Evolutionary conservation across 164 flowering plant genomes (phyloP), one percentile per base, ranked within the genome.

Genomic region (Protea cynaroides): DNA sequence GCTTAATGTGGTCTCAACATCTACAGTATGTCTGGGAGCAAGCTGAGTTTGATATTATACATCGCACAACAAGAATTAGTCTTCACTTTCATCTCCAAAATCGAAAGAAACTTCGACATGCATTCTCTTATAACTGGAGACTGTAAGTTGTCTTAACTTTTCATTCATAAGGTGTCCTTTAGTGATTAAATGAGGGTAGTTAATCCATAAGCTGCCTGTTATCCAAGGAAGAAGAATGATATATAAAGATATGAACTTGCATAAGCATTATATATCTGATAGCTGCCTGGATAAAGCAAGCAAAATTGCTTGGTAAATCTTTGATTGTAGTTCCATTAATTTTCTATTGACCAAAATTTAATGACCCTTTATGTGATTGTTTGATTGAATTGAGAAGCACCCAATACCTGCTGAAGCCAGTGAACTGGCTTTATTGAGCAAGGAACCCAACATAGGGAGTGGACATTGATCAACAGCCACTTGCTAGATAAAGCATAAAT

Each of bases 11-110:
- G 0, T 59, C 1, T 59, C 44, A 19, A 23, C 22, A 46, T 21
- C 43, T 21, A 65, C 88, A 94, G 97, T 91, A 94, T 71, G 62
- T 71, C 2, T 94, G 98, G 98, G 96, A 94, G 90, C 98, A 94
- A 83, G 90, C 78, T 62, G 95, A 86, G 61, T 91, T 94, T 66
- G 93, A 94, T 78, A 80, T 86, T 52, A 58, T 94, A 62, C 80
- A 80, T 69, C 84, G 96, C 47, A 91, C 81, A 61, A 94, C 98
- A 54, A 85, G 96, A 73, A 89, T 94, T 40, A 94, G 98, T 74
- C 92, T 94, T 58, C 98, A 94, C 71, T 91, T 74, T 68, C 85
- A 82, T 69, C 86, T 87, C 25, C 78, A 75, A 19, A 87, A 85
- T 77, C 86, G 69, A 73, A 81, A 74, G 57, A 89, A 83, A 67